A percentile compares a stretch with the other conserved stretches of the same genome.
Evolutionary conservation across 768 basidiomycete species (phyloP).

Genomic region (Suillus variegatus): DNA sequence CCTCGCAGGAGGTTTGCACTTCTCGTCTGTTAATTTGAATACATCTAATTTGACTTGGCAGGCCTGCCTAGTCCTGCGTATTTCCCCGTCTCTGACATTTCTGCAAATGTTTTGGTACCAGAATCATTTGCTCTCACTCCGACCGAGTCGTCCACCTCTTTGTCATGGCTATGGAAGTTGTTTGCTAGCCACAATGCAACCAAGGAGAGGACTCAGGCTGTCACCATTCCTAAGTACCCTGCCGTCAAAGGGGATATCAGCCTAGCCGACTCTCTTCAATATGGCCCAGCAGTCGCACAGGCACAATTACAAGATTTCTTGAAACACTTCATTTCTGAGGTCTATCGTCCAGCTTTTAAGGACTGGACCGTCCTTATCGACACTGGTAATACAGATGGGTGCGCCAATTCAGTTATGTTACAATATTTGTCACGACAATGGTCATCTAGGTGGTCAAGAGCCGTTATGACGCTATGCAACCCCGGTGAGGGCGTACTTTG

Average conservation of each 20-base stretch:
- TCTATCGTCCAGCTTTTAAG: slow-evolving; percentile 60
- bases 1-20: slow-evolving; percentile 65
- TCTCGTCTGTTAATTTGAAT: not conserved
- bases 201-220: slow-evolving; percentile 46
- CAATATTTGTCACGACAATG: slow-evolving; percentile 13
- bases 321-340: slow-evolving; percentile 22
- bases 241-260: slow-evolving; percentile 48
- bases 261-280: slow-evolving; percentile 70
- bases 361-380: slow-evolving; percentile 61
- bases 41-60: slow-evolving; percentile 21
- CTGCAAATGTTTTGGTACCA: slow-evolving; percentile 50
- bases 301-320: slow-evolving; percentile 41
- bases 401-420: slow-evolving; percentile 14
- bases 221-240: slow-evolving; percentile 66
- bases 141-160: slow-evolving; percentile 28
- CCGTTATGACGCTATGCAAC: slow-evolving; percentile 62
- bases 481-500: slow-evolving; percentile 59
- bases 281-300: slow-evolving; percentile 36
- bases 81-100: slow-evolving; percentile 69
- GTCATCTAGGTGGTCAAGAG: slow-evolving; percentile 48
- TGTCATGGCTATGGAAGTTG: slow-evolving; percentile 63
- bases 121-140: slow-evolving; percentile 49
- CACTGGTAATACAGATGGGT: slow-evolving; percentile 73
- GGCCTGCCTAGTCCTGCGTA: slow-evolving; percentile 68
- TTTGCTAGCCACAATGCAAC: slow-evolving; percentile 35